Base-by-base conservation (phyloP, 1,284 basidiomycete genomes). In the Entoloma clypeatum region DNA sequence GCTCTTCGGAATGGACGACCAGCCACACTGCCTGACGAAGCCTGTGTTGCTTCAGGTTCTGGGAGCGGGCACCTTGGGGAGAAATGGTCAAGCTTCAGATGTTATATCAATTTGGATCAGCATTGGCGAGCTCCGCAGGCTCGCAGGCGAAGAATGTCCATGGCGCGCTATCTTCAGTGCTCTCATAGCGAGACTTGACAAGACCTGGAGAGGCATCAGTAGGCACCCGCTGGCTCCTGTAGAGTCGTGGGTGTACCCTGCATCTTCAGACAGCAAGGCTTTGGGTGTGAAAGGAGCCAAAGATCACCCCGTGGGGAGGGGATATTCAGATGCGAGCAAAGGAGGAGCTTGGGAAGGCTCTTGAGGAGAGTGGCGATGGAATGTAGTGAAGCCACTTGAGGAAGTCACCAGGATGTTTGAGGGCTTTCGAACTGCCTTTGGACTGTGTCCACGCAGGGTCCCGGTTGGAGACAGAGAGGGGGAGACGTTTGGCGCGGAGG, bases 21-120 rank as follows among this genome's bases (percentile, higher is more conserved):
- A 68, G 26, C 84, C 86, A 2, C 83, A 90, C 56, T 90, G 86
- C 86, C 63, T 90, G 28, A 89, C 87, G 5, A 80, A 76, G 48
- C 59, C 83, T 7, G 63, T 90, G 6, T 60, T 90, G 2, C 60
- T 80, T 36, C 83, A 86, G 55, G 74, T 88, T 5, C 68, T 88
- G 5, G 77, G 76, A 10, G 71, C 74, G 0, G 81, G 81, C 51
- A 65, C 66, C 0, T 64, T 66, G 22, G 45, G 42, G 33, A 44
- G 51, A 3, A 32, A 23, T 22, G 44, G 39, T 16, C 47, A 35
- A 28, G 71, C 86, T 8, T 80, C 82, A 5, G 83, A 84, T 46
- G 71, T 85, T 4, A 78, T 90, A 34, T 73, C 75, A 0, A 69
- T 75, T 0, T 90, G 87, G 86, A 73, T 75, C 5, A 67, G 72